These are phyloP conservation scores for Eucalyptus sideroxylon DNA, from an alignment of 345 rosid genomes.

Conservation along the genomic window DNA sequence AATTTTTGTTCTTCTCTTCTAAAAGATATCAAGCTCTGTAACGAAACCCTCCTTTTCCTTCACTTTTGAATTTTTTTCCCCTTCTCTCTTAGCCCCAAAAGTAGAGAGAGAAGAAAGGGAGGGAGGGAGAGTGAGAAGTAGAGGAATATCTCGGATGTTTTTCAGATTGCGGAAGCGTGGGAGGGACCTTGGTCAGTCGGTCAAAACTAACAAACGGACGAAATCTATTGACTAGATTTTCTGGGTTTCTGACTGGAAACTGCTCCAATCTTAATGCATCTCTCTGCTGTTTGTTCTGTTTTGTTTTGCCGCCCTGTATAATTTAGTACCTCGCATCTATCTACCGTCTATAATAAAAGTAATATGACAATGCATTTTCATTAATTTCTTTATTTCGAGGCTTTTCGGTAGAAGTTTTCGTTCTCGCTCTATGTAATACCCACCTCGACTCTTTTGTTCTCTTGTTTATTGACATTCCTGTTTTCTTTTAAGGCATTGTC, in stretches of 20 bases:
- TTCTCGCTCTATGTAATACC: background rate
- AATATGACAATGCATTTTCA: background rate
- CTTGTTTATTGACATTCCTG: background rate
- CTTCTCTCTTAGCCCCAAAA: background rate
- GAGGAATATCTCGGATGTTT: background rate
- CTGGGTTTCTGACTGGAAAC: slow-evolving; percentile 7
- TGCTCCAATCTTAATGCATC: background rate
- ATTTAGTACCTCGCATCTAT: background rate
- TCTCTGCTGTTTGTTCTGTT: background rate
- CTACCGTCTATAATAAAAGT: background rate
- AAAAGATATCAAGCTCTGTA: background rate
- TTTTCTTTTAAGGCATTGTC: background rate
- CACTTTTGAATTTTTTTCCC: background rate
- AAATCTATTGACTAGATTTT: slow-evolving; percentile 8
- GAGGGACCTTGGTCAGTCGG: background rate
- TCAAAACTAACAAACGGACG: slow-evolving; percentile 20
- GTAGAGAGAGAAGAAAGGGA: background rate
- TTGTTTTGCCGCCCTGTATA: background rate
- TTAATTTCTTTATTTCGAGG: background rate
- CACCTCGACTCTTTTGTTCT: background rate
- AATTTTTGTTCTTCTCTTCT: background rate
- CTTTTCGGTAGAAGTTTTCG: background rate
- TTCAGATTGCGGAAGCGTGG: background rate
- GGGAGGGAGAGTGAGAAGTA: background rate
- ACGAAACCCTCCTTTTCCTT: background rate